These are phyloP conservation scores for Quercus tomentella DNA, from an alignment of 331 rosid genomes.

Conservation along the genomic window DNA sequence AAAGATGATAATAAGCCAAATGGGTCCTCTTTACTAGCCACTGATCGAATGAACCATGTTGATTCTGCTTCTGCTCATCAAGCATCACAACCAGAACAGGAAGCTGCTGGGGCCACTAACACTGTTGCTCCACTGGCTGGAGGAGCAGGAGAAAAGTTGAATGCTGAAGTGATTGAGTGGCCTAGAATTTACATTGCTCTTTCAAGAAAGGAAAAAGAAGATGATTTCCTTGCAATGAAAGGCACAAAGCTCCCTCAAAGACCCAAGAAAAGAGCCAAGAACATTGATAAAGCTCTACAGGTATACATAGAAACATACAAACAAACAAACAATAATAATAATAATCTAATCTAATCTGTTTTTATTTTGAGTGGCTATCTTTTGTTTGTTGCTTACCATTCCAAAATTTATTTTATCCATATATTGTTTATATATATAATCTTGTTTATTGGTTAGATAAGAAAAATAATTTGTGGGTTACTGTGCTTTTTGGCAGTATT, in stretches of 20 bases:
- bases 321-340: neutral
- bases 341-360: neutral
- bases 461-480: neutral
- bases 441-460: neutral
- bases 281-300: conserved; percentile 57
- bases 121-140: neutral
- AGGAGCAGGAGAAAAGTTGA: conserved; percentile 30
- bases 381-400: neutral
- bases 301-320: conserved; percentile 14
- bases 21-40: conserved; percentile 26
- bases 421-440: too few species aligned
- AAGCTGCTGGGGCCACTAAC: conserved; percentile 11
- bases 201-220: conserved; percentile 72
- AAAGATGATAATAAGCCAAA: conserved; percentile 46
- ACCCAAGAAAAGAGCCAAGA: conserved; percentile 73
- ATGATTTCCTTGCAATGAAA: conserved; percentile 71
- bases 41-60: conserved; percentile 27
- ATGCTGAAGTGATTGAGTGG: conserved; percentile 42
- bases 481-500: conserved; percentile 38
- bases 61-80: conserved; percentile 21
- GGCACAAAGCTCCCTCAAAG: conserved; percentile 71
- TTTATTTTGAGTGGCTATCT: neutral
- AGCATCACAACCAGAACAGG: conserved; percentile 28
- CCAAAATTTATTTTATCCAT: neutral
- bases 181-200: conserved; percentile 56